These are phyloP conservation scores for Cladobotryum mycophilum DNA, from an alignment of 2,329 filamentous ascomycete genomes.

Conservation along the genomic window DNA sequence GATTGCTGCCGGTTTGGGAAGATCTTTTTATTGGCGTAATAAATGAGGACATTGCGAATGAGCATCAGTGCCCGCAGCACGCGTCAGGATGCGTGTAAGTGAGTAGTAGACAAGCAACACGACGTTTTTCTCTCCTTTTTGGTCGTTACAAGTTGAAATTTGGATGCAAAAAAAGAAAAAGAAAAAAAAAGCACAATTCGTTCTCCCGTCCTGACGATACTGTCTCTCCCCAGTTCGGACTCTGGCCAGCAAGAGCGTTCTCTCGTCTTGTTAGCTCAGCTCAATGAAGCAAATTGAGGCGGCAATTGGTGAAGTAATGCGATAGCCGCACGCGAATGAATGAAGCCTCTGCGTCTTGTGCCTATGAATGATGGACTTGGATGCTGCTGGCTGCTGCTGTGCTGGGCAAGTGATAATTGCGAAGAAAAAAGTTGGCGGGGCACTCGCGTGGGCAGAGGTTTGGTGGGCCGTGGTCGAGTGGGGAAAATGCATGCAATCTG, in stretches of 20 bases:
- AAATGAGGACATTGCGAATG: constrained; percentile 39
- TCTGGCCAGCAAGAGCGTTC: background rate
- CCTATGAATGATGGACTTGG: too few species aligned
- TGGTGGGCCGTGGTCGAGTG: constrained; percentile 9
- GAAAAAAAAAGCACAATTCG: background rate
- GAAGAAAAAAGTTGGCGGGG: constrained; percentile 7
- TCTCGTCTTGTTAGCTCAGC: background rate
- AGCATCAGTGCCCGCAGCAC: background rate
- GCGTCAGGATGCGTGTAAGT: constrained; percentile 5
- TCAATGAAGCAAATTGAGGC: background rate
- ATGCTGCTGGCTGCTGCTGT: background rate
- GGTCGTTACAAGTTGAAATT: background rate
- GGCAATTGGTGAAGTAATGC: background rate
- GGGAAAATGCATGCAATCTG: constrained; percentile 6
- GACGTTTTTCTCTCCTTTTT: background rate
- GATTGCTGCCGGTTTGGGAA: constrained; percentile 20
- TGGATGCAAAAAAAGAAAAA: constrained; percentile 3
- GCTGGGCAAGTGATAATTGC: constrained; percentile 7
- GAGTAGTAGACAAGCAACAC: background rate
- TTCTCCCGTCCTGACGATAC: background rate
- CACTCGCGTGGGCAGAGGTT: background rate
- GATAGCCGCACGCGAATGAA: too few species aligned
- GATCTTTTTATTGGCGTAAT: constrained; percentile 26
- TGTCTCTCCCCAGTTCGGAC: background rate
- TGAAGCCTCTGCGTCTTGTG: background rate